Percentiles rank a stretch among this genome's conserved stretches.
Evolutionary conservation across 2,329 filamentous ascomycete species (phyloP).

Genomic region (Monosporascus sp.): DNA sequence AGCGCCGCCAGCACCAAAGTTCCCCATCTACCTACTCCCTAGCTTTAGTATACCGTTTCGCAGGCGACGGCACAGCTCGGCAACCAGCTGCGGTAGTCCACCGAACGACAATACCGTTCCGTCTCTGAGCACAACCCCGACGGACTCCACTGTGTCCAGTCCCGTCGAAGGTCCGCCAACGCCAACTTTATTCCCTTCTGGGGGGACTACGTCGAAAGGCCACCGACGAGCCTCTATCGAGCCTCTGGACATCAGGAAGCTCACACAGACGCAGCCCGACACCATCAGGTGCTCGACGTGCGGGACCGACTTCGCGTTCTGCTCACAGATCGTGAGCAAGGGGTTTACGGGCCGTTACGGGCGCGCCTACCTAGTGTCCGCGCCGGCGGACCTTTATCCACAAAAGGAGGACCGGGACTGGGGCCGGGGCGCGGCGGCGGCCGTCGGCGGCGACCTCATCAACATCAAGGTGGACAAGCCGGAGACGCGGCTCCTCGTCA

Average conservation of each 20-base stretch:
- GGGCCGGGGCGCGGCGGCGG: not conserved
- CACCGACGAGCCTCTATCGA: slow-evolving; percentile 8
- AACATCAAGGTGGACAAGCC: slow-evolving; percentile 51
- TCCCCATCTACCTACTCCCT: slow-evolving; percentile 48
- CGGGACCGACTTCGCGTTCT: slow-evolving; percentile 55
- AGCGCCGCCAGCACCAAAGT: slow-evolving; percentile 29
- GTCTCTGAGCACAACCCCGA: slow-evolving; percentile 30
- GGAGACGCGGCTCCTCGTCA: slow-evolving; percentile 54
- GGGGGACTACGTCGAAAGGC: not conserved
- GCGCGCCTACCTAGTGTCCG: slow-evolving; percentile 55
- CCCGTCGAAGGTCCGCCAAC: slow-evolving; percentile 16
- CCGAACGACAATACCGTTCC: slow-evolving; percentile 21
- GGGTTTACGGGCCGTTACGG: slow-evolving; percentile 63
- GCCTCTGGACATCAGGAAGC: slow-evolving; percentile 12
- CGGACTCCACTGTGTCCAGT: slow-evolving; percentile 26
- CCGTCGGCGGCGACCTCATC: slow-evolving; percentile 28
- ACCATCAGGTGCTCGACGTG: slow-evolving; percentile 55
- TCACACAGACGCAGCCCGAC: slow-evolving; percentile 43
- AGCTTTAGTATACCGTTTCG: slow-evolving; percentile 44
- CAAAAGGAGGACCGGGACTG: slow-evolving; percentile 1
- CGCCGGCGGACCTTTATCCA: slow-evolving; percentile 16
- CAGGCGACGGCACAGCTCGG: slow-evolving; percentile 30
- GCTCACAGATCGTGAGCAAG: slow-evolving; percentile 58
- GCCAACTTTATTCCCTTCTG: slow-evolving; percentile 17
- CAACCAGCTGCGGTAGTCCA: slow-evolving; percentile 22